Conservation (phyloP, 169 alveolate species). For the Cryptosporidium ryanae region DNA sequence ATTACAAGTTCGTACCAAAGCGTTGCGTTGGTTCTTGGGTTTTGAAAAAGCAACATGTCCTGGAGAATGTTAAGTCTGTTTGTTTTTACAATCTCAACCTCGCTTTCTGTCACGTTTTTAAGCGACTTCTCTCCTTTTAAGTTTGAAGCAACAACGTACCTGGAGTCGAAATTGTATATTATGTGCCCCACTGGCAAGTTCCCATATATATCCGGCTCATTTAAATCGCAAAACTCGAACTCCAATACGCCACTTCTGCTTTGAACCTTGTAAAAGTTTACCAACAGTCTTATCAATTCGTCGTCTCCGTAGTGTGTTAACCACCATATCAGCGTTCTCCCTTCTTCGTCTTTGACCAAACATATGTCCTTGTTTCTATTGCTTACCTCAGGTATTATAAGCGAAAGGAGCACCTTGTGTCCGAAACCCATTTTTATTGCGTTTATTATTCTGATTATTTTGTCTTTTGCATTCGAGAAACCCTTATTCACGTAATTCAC, state of each 20-base stretch:
- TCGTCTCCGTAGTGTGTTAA: conserved; percentile 44
- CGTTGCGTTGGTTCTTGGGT: conserved; percentile 56
- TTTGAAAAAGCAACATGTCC: conserved; percentile 58
- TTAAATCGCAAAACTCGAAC: conserved; percentile 40
- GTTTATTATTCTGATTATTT: conserved; percentile 42
- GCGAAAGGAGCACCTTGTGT: conserved; percentile 24
- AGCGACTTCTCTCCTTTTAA: neutral
- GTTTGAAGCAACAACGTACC: neutral
- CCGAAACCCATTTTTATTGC: conserved; percentile 46
- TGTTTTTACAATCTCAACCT: neutral
- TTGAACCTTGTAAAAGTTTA: conserved; percentile 38
- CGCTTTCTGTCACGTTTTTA: neutral
- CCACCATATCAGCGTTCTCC: conserved; percentile 65
- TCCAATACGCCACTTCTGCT: conserved; percentile 43
- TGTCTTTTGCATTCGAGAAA: conserved; percentile 41
- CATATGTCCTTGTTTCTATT: conserved; percentile 41
- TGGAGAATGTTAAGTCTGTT: conserved; percentile 16
- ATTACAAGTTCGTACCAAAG: conserved; percentile 63
- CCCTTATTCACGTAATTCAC: conserved; percentile 15
- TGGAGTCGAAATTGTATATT: conserved; percentile 9
- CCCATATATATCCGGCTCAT: conserved; percentile 69
- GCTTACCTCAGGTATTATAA: conserved; percentile 32
- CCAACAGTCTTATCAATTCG: conserved; percentile 5
- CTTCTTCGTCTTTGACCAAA: conserved; percentile 39
- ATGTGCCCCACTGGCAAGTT: conserved; percentile 50